These are phyloP conservation scores for Nakazawaea laoshanensis DNA, from an alignment of 805 yeast species.

Conservation along the genomic window DNA sequence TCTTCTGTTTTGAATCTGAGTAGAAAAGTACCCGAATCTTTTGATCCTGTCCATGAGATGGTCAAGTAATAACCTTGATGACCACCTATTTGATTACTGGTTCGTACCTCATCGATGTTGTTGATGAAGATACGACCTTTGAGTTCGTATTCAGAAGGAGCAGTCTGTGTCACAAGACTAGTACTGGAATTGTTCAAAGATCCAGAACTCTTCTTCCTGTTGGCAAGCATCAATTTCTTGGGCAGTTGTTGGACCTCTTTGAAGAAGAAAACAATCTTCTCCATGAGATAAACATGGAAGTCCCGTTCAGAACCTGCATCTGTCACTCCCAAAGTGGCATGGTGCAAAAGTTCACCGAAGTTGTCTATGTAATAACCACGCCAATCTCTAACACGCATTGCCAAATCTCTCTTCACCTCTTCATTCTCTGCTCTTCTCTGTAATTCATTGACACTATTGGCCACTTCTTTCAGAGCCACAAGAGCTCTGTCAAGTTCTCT, in stretches of 20 bases:
- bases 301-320: conserved; percentile 75
- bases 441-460: conserved; percentile 83
- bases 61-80: conserved; percentile 49
- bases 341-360: conserved; percentile 79
- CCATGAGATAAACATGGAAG: conserved; percentile 84
- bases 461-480: conserved; percentile 73
- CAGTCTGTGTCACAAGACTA: conserved; percentile 7
- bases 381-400: conserved; percentile 82
- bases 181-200: conserved; percentile 27
- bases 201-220: conserved; percentile 40
- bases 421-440: conserved; percentile 88
- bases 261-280: conserved; percentile 52
- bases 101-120: conserved; percentile 43
- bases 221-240: conserved; percentile 39
- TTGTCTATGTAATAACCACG: conserved; percentile 72
- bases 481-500: conserved; percentile 66
- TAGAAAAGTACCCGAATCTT: conserved; percentile 80
- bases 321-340: conserved; percentile 60
- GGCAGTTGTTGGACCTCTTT: conserved; percentile 38
- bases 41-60: conserved; percentile 76
- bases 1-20: conserved; percentile 82
- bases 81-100: conserved; percentile 13
- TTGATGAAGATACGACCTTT: conserved; percentile 79
- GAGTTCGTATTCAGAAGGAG: conserved; percentile 34
- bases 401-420: conserved; percentile 57